Percentiles rank a stretch among this genome's conserved stretches.
phyloP scores from a whole-genome alignment of 169 alveolate species.

The Sarcocystis neurona region DNA sequence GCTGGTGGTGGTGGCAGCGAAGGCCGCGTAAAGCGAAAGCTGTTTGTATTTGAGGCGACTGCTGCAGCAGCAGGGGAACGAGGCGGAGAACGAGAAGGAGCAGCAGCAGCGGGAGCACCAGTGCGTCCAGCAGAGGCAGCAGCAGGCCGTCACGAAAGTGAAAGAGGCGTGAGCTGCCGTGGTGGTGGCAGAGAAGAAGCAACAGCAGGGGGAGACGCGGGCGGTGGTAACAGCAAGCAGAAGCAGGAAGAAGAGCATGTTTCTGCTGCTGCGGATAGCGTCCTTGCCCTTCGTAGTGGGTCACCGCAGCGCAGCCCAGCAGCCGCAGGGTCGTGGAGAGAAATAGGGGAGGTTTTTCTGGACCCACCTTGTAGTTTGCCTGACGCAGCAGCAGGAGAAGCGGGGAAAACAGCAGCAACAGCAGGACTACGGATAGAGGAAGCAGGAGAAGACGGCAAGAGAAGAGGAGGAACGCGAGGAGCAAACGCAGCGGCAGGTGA shows the following conservation, averaged over 20 bases:
- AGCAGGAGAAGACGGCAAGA: background rate
- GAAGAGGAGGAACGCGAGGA: no score
- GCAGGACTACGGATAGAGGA: no score
- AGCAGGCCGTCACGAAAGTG: background rate
- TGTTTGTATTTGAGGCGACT: background rate
- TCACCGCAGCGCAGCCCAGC: background rate
- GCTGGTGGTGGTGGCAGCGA: background rate
- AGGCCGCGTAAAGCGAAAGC: background rate
- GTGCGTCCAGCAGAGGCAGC: background rate
- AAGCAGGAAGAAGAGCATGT: background rate
- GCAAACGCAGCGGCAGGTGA: no score
- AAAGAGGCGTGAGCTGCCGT: no score
- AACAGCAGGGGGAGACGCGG: background rate
- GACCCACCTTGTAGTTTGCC: no score
- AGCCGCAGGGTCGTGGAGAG: background rate
- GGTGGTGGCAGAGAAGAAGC: background rate
- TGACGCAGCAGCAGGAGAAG: background rate
- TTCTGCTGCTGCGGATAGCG: background rate
- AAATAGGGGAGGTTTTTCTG: background rate
- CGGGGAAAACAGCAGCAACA: background rate
- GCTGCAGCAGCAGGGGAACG: background rate
- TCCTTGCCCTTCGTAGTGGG: background rate
- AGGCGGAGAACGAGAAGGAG: background rate
- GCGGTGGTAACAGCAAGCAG: no score
- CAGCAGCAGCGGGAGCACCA: background rate